Evolutionary conservation across 1,284 basidiomycete genomes (phyloP), one percentile per base, ranked within the genome.

Genomic region (Waitea zeae): DNA sequence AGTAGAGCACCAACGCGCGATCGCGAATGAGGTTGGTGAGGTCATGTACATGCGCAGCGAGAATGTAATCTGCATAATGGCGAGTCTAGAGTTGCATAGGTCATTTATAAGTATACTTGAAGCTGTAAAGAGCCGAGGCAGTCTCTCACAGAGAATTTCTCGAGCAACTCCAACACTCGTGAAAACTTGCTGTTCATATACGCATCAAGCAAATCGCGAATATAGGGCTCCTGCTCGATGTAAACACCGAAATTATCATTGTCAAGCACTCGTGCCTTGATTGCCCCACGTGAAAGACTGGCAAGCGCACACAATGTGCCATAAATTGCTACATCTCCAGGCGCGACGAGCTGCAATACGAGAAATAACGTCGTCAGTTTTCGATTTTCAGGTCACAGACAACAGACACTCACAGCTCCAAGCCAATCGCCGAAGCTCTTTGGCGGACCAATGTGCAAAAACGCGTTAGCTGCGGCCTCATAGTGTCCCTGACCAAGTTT

Each of bases 141-240:
- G 5, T 5, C 14, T 55, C 74, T 36, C 45, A 82, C 83, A n/a
- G 77, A 76, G 48, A 78, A 73, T 40, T 62, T 61, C 3, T 70
- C 63, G 30, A 92, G 64, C 18, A 82, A 56, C 31, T 81, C 76
- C 3, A 92, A 63, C 5, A 81, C 79, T 3, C 58, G 65, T 49
- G 79, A 81, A 61, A 90, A 92, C 43, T 79, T 74, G 48, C 78
- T 87, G 38, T 62, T 61, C 61, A 83, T 74, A 54, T 87, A 92
- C 3, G 78, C 69, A 39, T 81, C 80, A 26, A 89, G 61, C 26
- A 92, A 65, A 38, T 89, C 86, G 20, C 83, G 69, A 30, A 86
- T 56, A 44, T 87, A 84, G 0, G 83, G 77, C 49, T 88, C 86
- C 44, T 82, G 73, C 45, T 92, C 88, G 34, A 90, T 71, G 49